Percentiles rank a stretch among this genome's conserved stretches.
These are phyloP conservation scores for Aspergillus coremiiformis DNA, from an alignment of 495 filamentous ascomycete species.

Conservation along the genomic window DNA sequence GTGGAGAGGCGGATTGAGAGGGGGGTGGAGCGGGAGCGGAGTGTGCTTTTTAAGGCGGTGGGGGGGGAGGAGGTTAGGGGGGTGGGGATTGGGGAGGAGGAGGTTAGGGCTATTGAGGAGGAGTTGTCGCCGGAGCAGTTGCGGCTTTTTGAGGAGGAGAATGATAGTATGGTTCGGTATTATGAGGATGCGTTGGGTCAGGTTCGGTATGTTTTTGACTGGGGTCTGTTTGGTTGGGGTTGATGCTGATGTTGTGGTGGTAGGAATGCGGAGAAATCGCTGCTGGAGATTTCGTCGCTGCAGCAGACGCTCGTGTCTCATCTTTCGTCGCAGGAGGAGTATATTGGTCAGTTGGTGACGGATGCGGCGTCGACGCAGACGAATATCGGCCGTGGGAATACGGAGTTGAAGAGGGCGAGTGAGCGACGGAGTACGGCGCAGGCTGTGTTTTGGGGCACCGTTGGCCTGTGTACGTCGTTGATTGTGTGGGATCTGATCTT, in stretches of 20 bases:
- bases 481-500: constrained; percentile 93
- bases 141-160: constrained; percentile 90
- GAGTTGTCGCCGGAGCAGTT: constrained; percentile 73
- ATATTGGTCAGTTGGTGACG: constrained; percentile 80
- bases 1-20: constrained; percentile 81
- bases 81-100: constrained; percentile 28
- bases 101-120: constrained; percentile 45
- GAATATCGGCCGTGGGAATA: constrained; percentile 85
- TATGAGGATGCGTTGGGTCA: constrained; percentile 88
- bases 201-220: constrained; percentile 61
- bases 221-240: not conserved
- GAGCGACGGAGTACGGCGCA: constrained; percentile 76
- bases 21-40: constrained; percentile 83
- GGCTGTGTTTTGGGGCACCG: constrained; percentile 82
- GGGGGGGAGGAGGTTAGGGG: constrained; percentile 3
- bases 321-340: constrained; percentile 72
- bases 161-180: constrained; percentile 83
- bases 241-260: not conserved
- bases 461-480: constrained; percentile 70
- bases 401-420: constrained; percentile 78
- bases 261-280: constrained; percentile 82
- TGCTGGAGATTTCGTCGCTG: constrained; percentile 87
- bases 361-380: constrained; percentile 74
- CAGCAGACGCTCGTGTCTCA: constrained; percentile 83
- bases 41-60: constrained; percentile 55